Base-by-base conservation (phyloP, 768 basidiomycete genomes). In the Neoboletus subvelutipes region DNA sequence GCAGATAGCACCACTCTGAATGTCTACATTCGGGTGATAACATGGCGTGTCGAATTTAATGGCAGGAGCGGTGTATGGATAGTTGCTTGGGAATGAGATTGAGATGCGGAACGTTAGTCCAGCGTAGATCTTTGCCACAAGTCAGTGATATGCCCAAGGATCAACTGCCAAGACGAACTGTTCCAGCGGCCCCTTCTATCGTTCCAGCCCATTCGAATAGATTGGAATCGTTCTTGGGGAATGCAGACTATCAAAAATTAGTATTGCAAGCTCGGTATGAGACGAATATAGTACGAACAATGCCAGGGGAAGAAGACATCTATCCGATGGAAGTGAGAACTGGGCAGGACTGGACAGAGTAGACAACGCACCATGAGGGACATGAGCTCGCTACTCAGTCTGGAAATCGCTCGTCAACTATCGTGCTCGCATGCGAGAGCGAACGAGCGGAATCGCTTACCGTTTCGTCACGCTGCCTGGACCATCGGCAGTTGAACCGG, bases 121-220 rank as follows among this genome's bases (percentile, higher is more conserved):
- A 41, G 82, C 83, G 63, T 94, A 94, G 56, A 92, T 82, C 88
- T 90, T 48, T 62, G 54, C 13, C 24, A 52, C 34, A 37, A n/a
- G 49, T 63, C 48, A 58, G 53, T 43, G 45, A 29, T 41, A 15
- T 39, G 8, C 37, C 7, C 46, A n/a, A 41, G 37, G 18, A 45
- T 43, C 20, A 18, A 45, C 17, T 13, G n/a, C 33, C 46, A 48
- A 50, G 28, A 54, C 56, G 1, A 18, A 76, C 85, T 51, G 92
- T 94, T 62, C 82, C 89, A 39, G 82, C 62, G 1, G 90, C 83
- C 0, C 93, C 93, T 66, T 90, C 90, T 66, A 95, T 89, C 42
- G 91, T 92, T 8, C 92, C 93, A 5, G 84, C 80, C 93, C 93
- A 95, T 67, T 94, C 92, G 60, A 92, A 92, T 15, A 95, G 76